These are phyloP conservation scores for Phytophthora boehmeriae DNA, from an alignment of 352 stramenopile species.

Conservation along the genomic window DNA sequence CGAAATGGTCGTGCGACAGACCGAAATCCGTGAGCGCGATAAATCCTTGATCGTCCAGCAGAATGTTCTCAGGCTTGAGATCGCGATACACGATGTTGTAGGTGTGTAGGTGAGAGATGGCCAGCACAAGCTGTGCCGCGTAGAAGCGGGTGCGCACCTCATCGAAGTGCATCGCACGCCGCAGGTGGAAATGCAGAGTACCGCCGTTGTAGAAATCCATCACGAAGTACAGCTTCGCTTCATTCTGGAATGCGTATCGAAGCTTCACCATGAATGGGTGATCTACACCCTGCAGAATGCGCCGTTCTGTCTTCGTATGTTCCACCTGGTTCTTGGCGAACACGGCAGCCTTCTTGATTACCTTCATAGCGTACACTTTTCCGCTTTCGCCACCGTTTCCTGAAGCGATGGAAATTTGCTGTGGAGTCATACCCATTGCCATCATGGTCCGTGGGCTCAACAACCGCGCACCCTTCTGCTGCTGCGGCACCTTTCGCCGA, in stretches of 20 bases:
- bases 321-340: conserved; percentile 91
- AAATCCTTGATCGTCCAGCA: conserved; percentile 85
- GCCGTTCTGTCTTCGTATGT: conserved; percentile 91
- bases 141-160: conserved; percentile 78
- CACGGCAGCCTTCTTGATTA: conserved; percentile 90
- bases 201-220: conserved; percentile 92
- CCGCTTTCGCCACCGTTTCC: conserved; percentile 26
- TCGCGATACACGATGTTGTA: conserved; percentile 89
- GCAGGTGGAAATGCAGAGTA: conserved; percentile 84
- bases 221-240: conserved; percentile 87
- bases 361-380: conserved; percentile 92
- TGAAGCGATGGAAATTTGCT: conserved; percentile 37
- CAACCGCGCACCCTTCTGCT: conserved; percentile 37
- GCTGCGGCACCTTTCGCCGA: conserved; percentile 53
- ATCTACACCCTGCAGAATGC: conserved; percentile 86
- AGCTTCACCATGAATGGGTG: conserved; percentile 89
- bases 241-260: conserved; percentile 88
- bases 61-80: conserved; percentile 87
- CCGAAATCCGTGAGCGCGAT: conserved; percentile 91
- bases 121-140: conserved; percentile 81
- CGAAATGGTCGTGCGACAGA: conserved; percentile 79
- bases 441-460: conserved; percentile 45
- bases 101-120: conserved; percentile 82
- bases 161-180: conserved; percentile 71
- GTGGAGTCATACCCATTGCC: conserved; percentile 43